Evolutionary conservation across 2,329 filamentous ascomycete genomes (phyloP), one percentile per base, ranked within the genome.

Genomic region (Chrysosphaeria jannelii): DNA sequence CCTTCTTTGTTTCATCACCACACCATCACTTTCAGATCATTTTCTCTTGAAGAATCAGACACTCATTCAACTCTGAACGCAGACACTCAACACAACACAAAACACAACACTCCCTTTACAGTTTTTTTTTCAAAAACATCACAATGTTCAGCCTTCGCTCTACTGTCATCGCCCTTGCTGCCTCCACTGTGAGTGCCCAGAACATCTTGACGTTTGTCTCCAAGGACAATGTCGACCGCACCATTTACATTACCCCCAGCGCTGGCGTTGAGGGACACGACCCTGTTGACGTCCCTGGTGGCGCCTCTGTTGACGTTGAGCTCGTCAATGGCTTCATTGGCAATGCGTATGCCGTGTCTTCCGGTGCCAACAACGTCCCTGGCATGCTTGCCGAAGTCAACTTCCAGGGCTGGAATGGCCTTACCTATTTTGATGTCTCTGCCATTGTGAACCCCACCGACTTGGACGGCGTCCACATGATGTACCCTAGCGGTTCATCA

Each of bases 181-280:
- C 47, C 28, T 39, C 46, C 29, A 14, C 19, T 23, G 48, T 39
- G 34, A 38, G 37, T 25, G 54, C 51, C 28, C 39, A 36, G 36
- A 53, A 51, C 40, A 41, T 42, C 17, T 42, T 67, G 35, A 58
- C 53, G 32, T 64, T 67, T 44, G 35, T 51, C 41, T 62, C 56
- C 33, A 52, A 61, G 23, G 62, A 67, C 38, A 34, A 40, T 28
- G 43, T 41, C 16, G 37, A 41, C 28, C 51, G 56, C 38, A 51
- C 46, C 22, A 34, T 62, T 39, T 33, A 48, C 42, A 57, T 59
- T 42, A 57, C 51, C 14, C 33, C 45, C 33, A 51, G 39, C 36
- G 34, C 37, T 1, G 48, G 47, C 24, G 34, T 35, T 12, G 19
- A 32, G n/a, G 16, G 36, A 3, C 34, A 56, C 21, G 31, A 37